These are phyloP conservation scores for Circinella umbellata DNA, from an alignment of 371 early-diverging fungal species.

Conservation along the genomic window DNA sequence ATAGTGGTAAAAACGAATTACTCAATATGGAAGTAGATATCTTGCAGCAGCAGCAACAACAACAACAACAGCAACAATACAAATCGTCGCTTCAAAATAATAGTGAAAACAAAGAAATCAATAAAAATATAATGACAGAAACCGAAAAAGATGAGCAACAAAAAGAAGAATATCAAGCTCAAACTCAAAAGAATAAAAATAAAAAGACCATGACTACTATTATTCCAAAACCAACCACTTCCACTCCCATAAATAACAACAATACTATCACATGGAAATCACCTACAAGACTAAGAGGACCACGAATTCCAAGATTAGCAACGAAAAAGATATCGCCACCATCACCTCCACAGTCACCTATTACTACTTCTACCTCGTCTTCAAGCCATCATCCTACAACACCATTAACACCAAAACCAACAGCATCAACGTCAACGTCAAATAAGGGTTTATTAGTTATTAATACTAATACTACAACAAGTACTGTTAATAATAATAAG, in stretches of 20 bases:
- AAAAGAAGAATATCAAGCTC: background rate
- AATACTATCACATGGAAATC: background rate
- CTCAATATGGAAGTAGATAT: constrained; percentile 5
- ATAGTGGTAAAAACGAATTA: background rate
- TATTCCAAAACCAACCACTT: background rate
- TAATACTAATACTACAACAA: background rate
- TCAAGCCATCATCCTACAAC: no score
- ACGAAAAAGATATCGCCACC: constrained; percentile 2
- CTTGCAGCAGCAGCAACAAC: background rate
- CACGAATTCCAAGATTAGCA: constrained; percentile 2
- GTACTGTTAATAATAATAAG: background rate
- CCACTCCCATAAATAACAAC: background rate
- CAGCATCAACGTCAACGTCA: no score
- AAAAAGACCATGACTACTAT: background rate
- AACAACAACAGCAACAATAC: background rate
- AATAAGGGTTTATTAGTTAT: background rate
- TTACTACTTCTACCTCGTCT: background rate
- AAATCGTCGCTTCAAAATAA: no score
- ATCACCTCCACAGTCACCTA: constrained; percentile 1
- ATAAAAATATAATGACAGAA: background rate
- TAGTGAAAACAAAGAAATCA: no score
- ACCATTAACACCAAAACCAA: background rate
- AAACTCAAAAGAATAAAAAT: background rate
- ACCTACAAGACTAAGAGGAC: background rate
- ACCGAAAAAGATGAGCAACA: background rate